Percentiles rank a stretch among this genome's conserved stretches.
phyloP scores from a whole-genome alignment of 306 rosid genomes.

The Senna tora region DNA sequence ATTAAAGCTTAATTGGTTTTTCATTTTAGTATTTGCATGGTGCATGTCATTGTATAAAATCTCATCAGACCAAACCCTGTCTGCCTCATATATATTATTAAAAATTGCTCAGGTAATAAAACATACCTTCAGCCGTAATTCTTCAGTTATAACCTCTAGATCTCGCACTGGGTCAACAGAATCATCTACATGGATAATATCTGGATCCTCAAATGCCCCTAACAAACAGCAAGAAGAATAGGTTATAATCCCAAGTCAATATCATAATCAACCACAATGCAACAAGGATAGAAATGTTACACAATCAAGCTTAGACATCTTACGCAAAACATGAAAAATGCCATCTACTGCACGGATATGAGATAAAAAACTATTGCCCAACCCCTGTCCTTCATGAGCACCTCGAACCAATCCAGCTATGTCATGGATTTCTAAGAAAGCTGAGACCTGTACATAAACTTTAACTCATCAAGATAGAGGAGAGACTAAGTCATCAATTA shows the following conservation, averaged over 20 bases:
- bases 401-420: constrained; percentile 97
- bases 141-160: constrained; percentile 83
- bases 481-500: constrained; percentile 16
- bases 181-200: constrained; percentile 95
- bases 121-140: constrained; percentile 82
- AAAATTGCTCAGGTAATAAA: constrained; percentile 18
- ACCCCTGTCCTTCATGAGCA: constrained; percentile 96
- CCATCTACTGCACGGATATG: constrained; percentile 99
- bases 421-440: constrained; percentile 96
- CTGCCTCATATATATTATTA: background rate
- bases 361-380: constrained; percentile 97
- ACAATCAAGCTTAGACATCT: constrained; percentile 43
- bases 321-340: constrained; percentile 95
- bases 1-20: background rate
- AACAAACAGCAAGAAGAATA: constrained; percentile 9
- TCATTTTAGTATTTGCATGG: background rate
- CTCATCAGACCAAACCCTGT: background rate
- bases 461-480: constrained; percentile 6
- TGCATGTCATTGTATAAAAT: background rate
- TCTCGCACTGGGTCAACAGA: constrained; percentile 96
- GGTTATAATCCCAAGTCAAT: constrained; percentile 18
- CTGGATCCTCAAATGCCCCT: constrained; percentile 99
- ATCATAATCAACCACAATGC: constrained; percentile 1
- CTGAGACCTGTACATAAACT: constrained; percentile 64
- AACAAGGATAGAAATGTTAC: background rate